Evolutionary conservation across 495 filamentous ascomycete genomes (phyloP).

Genomic region (Podospora appendiculata): DNA sequence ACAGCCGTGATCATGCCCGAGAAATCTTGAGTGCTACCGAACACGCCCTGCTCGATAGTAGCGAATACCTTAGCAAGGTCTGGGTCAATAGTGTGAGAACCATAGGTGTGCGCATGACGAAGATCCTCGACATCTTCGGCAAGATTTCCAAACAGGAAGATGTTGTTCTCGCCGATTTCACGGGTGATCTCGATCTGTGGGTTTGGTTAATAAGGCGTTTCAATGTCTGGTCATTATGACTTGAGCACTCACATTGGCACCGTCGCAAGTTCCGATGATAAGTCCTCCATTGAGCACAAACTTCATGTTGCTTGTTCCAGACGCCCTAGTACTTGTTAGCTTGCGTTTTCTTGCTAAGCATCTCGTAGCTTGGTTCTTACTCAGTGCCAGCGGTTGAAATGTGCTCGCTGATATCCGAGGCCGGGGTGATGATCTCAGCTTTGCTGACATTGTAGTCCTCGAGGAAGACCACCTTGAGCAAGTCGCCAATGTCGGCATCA

Average conservation of each 20-base stretch:
- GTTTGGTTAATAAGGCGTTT: slow-evolving; percentile 1
- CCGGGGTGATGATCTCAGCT: slow-evolving; percentile 91
- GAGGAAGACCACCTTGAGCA: slow-evolving; percentile 93
- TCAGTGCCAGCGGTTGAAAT: slow-evolving; percentile 98
- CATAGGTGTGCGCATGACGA: slow-evolving; percentile 83
- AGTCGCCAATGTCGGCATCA: slow-evolving; percentile 83
- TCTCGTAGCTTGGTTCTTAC: slow-evolving; percentile 29
- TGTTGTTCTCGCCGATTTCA: slow-evolving; percentile 91
- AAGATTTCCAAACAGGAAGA: slow-evolving; percentile 96
- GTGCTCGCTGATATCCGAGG: slow-evolving; percentile 94
- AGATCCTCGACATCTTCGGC: slow-evolving; percentile 97
- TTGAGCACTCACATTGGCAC: slow-evolving; percentile 71
- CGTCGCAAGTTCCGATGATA: slow-evolving; percentile 96
- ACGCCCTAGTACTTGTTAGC: slow-evolving; percentile 29
- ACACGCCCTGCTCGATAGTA: slow-evolving; percentile 64
- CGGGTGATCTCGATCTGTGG: slow-evolving; percentile 91
- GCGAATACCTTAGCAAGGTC: slow-evolving; percentile 75
- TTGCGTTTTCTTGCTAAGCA: neutral
- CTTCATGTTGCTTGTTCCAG: slow-evolving; percentile 84
- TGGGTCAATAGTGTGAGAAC: slow-evolving; percentile 65
- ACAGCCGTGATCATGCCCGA: slow-evolving; percentile 74
- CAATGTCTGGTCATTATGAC: neutral
- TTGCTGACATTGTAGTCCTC: slow-evolving; percentile 99
- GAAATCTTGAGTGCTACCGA: slow-evolving; percentile 71
- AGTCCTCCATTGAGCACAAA: slow-evolving; percentile 95